Evolutionary conservation across 2,329 filamentous ascomycete species (phyloP).

Genomic region (Exserohilum turcica): DNA sequence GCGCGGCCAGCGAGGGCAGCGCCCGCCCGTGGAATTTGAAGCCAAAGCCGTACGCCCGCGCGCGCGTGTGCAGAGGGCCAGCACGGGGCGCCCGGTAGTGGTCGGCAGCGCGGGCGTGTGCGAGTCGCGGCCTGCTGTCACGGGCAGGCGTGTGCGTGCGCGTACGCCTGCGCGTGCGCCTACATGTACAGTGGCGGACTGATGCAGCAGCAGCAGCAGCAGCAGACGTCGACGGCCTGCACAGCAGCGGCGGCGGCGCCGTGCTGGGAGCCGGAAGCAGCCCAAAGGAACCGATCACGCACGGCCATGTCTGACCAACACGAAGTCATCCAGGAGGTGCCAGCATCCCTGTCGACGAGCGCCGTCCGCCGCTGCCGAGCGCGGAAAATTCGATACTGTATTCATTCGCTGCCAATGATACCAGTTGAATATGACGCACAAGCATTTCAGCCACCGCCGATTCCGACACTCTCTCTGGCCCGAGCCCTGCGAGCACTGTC

Average conservation of each 20-base stretch:
- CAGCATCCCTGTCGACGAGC: conserved; percentile 18
- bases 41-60: conserved; percentile 38
- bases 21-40: conserved; percentile 34
- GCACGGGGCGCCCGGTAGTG: conserved; percentile 39
- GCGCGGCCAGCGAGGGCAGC: conserved; percentile 32
- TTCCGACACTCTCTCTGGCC: conserved; percentile 46
- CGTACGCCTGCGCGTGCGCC: too few species aligned
- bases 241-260: too few species aligned
- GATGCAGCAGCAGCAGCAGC: conserved; percentile 33
- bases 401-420: conserved; percentile 38
- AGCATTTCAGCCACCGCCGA: conserved; percentile 48
- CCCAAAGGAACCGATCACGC: conserved; percentile 13
- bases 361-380: conserved; percentile 20
- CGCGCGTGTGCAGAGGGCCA: conserved; percentile 32
- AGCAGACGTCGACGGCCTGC: too few species aligned
- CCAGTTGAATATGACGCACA: conserved; percentile 44
- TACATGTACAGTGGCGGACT: too few species aligned
- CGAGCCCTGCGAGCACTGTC: conserved; percentile 46
- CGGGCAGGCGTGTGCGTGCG: conserved; percentile 26
- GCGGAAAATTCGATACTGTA: conserved; percentile 25
- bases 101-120: conserved; percentile 34
- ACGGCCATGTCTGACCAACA: conserved; percentile 18
- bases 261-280: conserved; percentile 12
- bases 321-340: conserved; percentile 14
- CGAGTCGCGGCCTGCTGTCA: conserved; percentile 23